These are phyloP conservation scores for Talaromyces islandicus DNA, from an alignment of 2,329 filamentous ascomycete genomes.

Conservation along the genomic window DNA sequence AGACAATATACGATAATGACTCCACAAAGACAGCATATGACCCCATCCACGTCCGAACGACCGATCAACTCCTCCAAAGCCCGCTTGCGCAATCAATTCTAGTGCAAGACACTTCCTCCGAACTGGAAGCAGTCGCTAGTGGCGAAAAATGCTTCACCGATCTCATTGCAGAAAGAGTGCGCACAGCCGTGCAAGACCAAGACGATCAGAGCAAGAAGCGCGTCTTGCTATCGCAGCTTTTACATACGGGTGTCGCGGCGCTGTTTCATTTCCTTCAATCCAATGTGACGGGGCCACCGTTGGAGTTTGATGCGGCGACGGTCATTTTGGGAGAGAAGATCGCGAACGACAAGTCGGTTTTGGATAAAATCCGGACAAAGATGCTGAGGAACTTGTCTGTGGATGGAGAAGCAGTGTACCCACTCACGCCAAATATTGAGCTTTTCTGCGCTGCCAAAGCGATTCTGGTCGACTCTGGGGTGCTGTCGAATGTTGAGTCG, in stretches of 20 bases:
- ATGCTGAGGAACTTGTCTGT: conserved; percentile 66
- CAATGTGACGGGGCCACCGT: conserved; percentile 79
- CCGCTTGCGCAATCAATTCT: conserved; percentile 34
- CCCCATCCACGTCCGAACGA: conserved; percentile 27
- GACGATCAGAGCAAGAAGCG: conserved; percentile 18
- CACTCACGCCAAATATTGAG: conserved; percentile 75
- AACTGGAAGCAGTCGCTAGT: conserved; percentile 16
- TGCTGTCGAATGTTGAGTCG: conserved; percentile 35
- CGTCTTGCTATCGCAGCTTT: conserved; percentile 28
- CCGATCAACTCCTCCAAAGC: conserved; percentile 26
- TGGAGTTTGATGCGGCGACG: conserved; percentile 52
- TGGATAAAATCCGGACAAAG: conserved; percentile 46
- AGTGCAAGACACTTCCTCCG: conserved; percentile 27
- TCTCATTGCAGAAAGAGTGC: conserved; percentile 30
- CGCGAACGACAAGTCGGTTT: conserved; percentile 30
- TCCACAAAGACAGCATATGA: conserved; percentile 25
- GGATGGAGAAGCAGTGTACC: conserved; percentile 83
- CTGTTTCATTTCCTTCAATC: conserved; percentile 77
- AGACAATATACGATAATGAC: conserved; percentile 26
- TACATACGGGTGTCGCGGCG: conserved; percentile 60
- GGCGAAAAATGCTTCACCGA: conserved; percentile 32
- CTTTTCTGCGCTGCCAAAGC: conserved; percentile 71
- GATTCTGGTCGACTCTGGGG: conserved; percentile 45
- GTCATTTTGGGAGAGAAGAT: conserved; percentile 35
- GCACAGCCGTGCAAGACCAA: conserved; percentile 15